Evolutionary conservation across 257 asterid genomes (phyloP), one percentile per base, ranked within the genome.

Genomic region (Petunia secreta): DNA sequence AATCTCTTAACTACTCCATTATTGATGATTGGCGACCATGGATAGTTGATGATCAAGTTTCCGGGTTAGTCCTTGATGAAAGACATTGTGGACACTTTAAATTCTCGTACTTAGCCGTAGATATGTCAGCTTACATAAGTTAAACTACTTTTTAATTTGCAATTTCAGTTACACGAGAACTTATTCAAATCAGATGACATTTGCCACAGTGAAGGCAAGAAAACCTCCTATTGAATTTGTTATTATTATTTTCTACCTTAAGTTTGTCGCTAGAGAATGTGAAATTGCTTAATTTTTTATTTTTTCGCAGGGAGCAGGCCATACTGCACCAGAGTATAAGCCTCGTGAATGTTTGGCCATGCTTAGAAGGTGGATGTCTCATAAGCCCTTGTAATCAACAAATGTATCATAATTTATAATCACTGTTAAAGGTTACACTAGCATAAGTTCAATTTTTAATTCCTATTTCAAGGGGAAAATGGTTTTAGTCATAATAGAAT

Each of bases 21-120:
- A 3, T 75, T 6, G 85, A 83, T 43, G 87, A 89, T 71, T 89
- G 92, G 92, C 46, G 86, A 44, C 80, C 81, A 8, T 88, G 90
- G 90, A 55, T 76, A 3, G 83, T 88, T 44, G 40, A 80, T 5
- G 85, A 82, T 46, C 87, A 87, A 75, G 83, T 87, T 75, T 88
- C 83, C 2, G 89, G 90, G 92, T 88, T 71, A 64, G 59, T 71
- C 48, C 3, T 25, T 71, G 34, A 71, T 48, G 6, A 44, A 25
- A 25, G 25, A 25, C 25, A 25, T 25, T 25, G 25, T 25, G 25
- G 25, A 25, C 25, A 25, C 25, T 63, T 37, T 4, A 65, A 2
- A 57, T 50, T 2, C 54, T 4, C 40, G 7, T 13, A 25, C 25
- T 10, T 25, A 41, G 10, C 25, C 25, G 1, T 5, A 15, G 6